These are phyloP conservation scores for Dictyostelium intermedium DNA, from an alignment of 78 protist genomes.

Conservation along the genomic window DNA sequence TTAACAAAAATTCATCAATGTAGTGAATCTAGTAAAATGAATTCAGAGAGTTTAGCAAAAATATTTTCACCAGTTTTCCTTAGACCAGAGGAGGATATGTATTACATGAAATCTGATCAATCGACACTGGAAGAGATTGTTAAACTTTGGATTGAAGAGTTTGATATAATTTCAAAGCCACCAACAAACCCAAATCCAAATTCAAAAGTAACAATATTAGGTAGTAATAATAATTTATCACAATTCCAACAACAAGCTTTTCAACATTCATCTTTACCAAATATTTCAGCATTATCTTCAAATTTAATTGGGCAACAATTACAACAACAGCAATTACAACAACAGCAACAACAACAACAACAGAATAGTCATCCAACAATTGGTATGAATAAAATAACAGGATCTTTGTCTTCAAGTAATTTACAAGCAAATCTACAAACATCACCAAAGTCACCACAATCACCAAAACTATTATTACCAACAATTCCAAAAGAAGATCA, in stretches of 20 bases:
- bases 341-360: not conserved
- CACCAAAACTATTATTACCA: conserved; percentile 67
- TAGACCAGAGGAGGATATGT: conserved; percentile 73
- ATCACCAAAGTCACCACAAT: conserved; percentile 17
- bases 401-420: not conserved
- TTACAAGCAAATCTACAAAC: not conserved
- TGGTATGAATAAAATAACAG: conserved; percentile 38
- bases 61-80: conserved; percentile 57
- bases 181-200: conserved; percentile 21
- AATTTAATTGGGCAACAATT: not conserved
- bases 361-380: conserved; percentile 18
- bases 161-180: conserved; percentile 56
- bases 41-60: conserved; percentile 5
- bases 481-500: conserved; percentile 65
- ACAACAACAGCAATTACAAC: not conserved
- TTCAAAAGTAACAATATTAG: not conserved
- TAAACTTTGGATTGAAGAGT: conserved; percentile 72
- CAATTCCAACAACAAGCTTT: not conserved
- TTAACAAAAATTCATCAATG: conserved; percentile 19
- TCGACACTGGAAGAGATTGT: conserved; percentile 32
- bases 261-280: conserved; percentile 13
- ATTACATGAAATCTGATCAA: conserved; percentile 62
- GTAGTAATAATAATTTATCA: not conserved
- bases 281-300: not conserved
- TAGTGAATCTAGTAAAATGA: conserved; percentile 23